Conservation (phyloP, 2,329 filamentous ascomycete genomes). For the Alternaria sp. region DNA sequence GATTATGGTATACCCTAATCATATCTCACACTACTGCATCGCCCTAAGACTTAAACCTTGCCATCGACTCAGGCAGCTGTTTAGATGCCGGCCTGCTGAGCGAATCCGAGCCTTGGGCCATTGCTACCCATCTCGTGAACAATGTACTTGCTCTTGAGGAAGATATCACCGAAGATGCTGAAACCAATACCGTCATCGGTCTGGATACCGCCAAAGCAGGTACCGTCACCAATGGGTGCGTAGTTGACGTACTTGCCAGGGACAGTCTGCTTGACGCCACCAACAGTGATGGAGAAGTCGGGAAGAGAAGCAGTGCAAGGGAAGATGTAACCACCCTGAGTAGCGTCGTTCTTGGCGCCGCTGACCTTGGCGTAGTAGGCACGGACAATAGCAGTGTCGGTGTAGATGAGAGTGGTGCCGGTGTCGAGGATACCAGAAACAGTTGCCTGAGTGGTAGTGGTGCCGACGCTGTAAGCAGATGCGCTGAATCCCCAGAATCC, state of each 20-base stretch:
- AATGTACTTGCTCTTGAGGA: slow-evolving; percentile 80
- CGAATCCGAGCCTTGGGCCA: slow-evolving; percentile 56
- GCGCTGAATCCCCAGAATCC: slow-evolving; percentile 71
- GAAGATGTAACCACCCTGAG: slow-evolving; percentile 65
- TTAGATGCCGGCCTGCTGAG: slow-evolving; percentile 49
- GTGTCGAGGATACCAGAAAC: slow-evolving; percentile 73
- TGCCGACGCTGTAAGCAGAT: slow-evolving; percentile 65
- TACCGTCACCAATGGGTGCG: slow-evolving; percentile 52
- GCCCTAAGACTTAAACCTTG: background rate
- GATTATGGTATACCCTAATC: background rate
- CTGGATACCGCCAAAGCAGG: slow-evolving; percentile 82
- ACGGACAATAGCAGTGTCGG: slow-evolving; percentile 62
- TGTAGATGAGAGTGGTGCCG: slow-evolving; percentile 72
- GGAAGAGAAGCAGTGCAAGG: slow-evolving; percentile 61
- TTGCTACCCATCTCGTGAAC: slow-evolving; percentile 60
- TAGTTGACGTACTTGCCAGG: slow-evolving; percentile 67
- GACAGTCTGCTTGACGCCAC: slow-evolving; percentile 59
- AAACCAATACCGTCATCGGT: slow-evolving; percentile 65
- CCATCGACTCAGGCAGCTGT: background rate
- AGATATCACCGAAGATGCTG: slow-evolving; percentile 79
- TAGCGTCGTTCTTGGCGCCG: slow-evolving; percentile 59
- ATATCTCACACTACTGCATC: background rate
- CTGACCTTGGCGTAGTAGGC: slow-evolving; percentile 69
- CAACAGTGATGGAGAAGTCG: slow-evolving; percentile 63
- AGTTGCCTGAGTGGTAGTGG: slow-evolving; percentile 48